Conservation (phyloP, 176 grass and related monocot species). For the Metroxylon sagu region DNA sequence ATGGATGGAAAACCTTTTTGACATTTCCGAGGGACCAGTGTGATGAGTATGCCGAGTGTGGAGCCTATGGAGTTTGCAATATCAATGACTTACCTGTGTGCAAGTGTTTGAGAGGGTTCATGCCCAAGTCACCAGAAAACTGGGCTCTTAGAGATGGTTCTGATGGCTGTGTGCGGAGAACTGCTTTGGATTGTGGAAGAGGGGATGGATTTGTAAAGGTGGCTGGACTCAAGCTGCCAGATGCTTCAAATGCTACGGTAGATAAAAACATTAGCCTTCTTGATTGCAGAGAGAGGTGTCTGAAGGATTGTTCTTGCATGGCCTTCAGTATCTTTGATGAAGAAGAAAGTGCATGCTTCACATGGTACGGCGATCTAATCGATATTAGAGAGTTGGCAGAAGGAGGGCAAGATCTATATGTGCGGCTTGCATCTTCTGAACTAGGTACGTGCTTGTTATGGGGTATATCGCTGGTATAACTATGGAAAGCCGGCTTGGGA, state of each 20-base stretch:
- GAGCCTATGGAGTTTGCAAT: constrained; percentile 5
- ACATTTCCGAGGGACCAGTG: constrained; percentile 1
- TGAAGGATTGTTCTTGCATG: constrained; percentile 60
- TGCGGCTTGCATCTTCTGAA: constrained; percentile 54
- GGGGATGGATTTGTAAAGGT: background rate
- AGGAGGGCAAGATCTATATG: constrained; percentile 41
- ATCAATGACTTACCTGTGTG: background rate
- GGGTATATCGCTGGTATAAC: background rate
- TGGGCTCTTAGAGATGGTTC: constrained; percentile 11
- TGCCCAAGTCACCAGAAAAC: background rate
- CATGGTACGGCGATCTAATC: constrained; percentile 37
- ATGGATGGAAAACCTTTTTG: too few species aligned
- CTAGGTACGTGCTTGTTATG: constrained; percentile 7
- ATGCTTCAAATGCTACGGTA: constrained; percentile 18
- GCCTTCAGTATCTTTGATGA: constrained; percentile 48
- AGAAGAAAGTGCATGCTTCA: constrained; percentile 49
- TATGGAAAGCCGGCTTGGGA: too few species aligned
- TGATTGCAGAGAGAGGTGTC: constrained; percentile 54
- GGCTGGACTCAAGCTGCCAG: constrained; percentile 2
- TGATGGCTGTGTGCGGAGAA: constrained; percentile 1
- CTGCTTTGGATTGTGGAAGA: background rate
- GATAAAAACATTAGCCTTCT: constrained; percentile 33
- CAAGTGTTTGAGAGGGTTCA: constrained; percentile 16
- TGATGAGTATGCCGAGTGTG: constrained; percentile 5
- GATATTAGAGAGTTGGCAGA: constrained; percentile 40